Base-by-base conservation (phyloP, 169 alveolate genomes). In the Cryptosporidium andersoni region DNA sequence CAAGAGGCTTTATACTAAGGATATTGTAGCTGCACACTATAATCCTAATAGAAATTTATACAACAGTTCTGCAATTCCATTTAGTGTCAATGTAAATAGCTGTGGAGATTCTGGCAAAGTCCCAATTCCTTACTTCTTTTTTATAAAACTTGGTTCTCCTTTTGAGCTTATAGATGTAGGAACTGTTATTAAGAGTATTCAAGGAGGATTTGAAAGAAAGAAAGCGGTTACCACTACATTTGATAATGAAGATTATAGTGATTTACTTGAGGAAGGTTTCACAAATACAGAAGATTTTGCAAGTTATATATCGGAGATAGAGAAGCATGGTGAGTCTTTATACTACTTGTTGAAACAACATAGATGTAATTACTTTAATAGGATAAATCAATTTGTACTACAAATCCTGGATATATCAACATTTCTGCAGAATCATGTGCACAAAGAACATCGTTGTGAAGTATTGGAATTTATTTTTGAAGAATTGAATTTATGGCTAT, bases 321-420 rank as follows among this genome's bases (percentile, higher is more conserved):
- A 74, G 34, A 74, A 74, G 34, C 74, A 74, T 45, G 55, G 85
- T 60, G 85, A 74, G 34, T 58, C 85, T 11, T 63, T 74, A 14
- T 74, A 74, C 60, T 92, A 92, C 65, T 89, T 93, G 85, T 85
- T 93, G 92, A 93, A 93, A 74, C 97, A 94, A 82, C 68, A 96
- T 65, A 74, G 97, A 49, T 93, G 94, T 53, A 95, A 94, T 80
- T 93, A 94, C 64, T 94, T 92, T 89, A 94, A 94, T 88, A 80
- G 92, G 55, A 81, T 94, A 9, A 91, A 92, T 89, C 92, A 92
- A 68, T 91, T 94, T 51, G 92, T 92, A 2, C 80, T 74, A 47
- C 82, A 91, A 36, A 52, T 91, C 25, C 91, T 93, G 65, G 93
- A 92, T 1, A 89, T 91, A 45, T 92, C 95, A 14, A 74, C 40